These are phyloP conservation scores for Telfairia occidentalis DNA, from an alignment of 331 rosid species.

Conservation along the genomic window DNA sequence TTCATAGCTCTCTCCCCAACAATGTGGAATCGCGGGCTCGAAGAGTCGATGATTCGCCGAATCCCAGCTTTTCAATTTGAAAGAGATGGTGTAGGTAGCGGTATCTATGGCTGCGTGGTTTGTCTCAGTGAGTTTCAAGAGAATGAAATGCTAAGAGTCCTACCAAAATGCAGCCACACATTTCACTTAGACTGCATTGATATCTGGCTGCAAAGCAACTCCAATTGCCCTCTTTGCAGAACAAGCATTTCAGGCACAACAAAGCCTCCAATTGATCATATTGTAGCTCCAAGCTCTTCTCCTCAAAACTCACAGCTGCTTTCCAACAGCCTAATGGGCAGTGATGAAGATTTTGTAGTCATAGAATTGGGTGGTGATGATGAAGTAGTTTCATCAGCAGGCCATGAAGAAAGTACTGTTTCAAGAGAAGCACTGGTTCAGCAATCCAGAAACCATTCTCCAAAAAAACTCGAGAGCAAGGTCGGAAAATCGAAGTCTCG, in stretches of 20 bases:
- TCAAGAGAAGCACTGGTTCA: constrained; percentile 20
- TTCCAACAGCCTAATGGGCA: constrained; percentile 13
- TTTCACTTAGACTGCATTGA: constrained; percentile 77
- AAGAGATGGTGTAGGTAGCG: constrained; percentile 4
- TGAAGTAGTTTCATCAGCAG: constrained; percentile 19
- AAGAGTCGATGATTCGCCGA: constrained; percentile 39
- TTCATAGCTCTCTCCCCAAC: constrained; percentile 48
- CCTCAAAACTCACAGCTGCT: constrained; percentile 31
- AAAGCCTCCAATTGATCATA: constrained; percentile 23
- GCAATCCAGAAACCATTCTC: constrained; percentile 22
- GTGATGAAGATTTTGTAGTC: constrained; percentile 67
- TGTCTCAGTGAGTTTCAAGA: constrained; percentile 58
- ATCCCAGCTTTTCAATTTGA: constrained; percentile 48
- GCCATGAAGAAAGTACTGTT: constrained; percentile 16
- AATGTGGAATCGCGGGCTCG: constrained; percentile 38
- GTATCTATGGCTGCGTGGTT: constrained; percentile 45
- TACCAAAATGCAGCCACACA: constrained; percentile 56
- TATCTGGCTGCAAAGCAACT: constrained; percentile 64
- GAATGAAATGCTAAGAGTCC: constrained; percentile 40
- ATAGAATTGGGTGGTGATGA: constrained; percentile 52
- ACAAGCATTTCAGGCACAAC: constrained; percentile 32
- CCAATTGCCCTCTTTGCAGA: constrained; percentile 76
- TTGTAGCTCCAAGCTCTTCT: constrained; percentile 34
- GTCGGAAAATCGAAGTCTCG: constrained; percentile 23
- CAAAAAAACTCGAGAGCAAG: constrained; percentile 24